A percentile compares a stretch with the other conserved stretches of the same genome.
phyloP scores from a whole-genome alignment of 805 yeast species.

The Candida maesae region DNA sequence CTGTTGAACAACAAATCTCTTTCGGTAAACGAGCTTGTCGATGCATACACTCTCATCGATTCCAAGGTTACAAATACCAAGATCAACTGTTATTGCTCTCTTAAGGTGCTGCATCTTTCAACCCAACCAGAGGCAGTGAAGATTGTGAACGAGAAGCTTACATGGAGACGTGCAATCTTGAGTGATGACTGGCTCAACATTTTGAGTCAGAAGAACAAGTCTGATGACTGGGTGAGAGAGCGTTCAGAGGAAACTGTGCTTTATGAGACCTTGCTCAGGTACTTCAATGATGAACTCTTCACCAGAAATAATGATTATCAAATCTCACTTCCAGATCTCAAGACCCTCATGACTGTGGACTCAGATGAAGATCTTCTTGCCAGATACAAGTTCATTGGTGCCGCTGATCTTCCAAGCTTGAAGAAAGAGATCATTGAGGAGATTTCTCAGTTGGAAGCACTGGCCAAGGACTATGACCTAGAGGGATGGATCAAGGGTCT shows the following conservation, averaged over 20 bases:
- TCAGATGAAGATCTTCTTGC: slow-evolving; percentile 18
- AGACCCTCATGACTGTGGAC: slow-evolving; percentile 12
- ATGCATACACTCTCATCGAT: slow-evolving; percentile 45
- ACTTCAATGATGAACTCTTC: slow-evolving; percentile 33
- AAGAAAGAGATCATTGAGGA: slow-evolving; percentile 22
- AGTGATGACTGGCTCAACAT: slow-evolving; percentile 50
- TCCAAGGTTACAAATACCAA: slow-evolving; percentile 28
- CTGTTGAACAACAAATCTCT: slow-evolving; percentile 39
- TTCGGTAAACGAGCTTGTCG: slow-evolving; percentile 43
- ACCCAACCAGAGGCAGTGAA: slow-evolving; percentile 29
- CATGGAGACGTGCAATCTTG: slow-evolving; percentile 60
- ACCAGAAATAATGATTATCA: slow-evolving; percentile 20
- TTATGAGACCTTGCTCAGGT: slow-evolving; percentile 40
- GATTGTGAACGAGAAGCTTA: slow-evolving; percentile 31
- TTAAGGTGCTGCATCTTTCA: slow-evolving; percentile 45
- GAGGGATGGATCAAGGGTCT: slow-evolving; percentile 31
- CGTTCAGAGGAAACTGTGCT: slow-evolving; percentile 40
- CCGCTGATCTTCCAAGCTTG: slow-evolving; percentile 22
- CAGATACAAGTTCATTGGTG: slow-evolving; percentile 24
- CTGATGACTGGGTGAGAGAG: slow-evolving; percentile 39
- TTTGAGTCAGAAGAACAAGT: slow-evolving; percentile 32
- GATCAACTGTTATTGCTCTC: slow-evolving; percentile 40
- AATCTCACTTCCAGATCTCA: slow-evolving; percentile 31
- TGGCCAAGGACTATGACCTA: slow-evolving; percentile 17
- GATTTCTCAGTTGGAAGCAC: slow-evolving; percentile 20